Conservation (phyloP, 208 protist species). For the Blechomonas ayalai region DNA sequence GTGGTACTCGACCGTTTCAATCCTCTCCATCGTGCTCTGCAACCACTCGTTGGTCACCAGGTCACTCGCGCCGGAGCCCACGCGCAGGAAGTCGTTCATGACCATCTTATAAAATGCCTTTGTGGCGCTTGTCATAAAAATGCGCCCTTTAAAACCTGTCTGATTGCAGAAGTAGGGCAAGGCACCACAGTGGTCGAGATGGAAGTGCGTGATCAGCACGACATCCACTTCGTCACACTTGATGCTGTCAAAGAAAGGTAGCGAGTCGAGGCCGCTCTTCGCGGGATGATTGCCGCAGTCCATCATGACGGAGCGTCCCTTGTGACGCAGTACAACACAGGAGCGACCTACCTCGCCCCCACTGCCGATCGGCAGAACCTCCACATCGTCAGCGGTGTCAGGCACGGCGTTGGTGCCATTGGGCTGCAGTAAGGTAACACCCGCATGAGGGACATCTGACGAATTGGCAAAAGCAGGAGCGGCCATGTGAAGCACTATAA, state of each 20-base stretch:
- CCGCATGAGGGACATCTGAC: constrained; percentile 1
- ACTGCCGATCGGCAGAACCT: constrained; percentile 94
- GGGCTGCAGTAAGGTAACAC: not conserved
- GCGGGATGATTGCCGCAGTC: constrained; percentile 99
- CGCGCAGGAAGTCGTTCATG: constrained; percentile 95
- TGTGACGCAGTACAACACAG: constrained; percentile 95
- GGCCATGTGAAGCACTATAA: constrained; percentile 11
- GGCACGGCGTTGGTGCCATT: too few species aligned
- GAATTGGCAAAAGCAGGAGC: constrained; percentile 3
- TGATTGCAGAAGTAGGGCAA: constrained; percentile 95
- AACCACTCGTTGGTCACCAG: constrained; percentile 94
- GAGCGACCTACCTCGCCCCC: constrained; percentile 97
- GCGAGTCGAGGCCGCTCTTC: constrained; percentile 87
- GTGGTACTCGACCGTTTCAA: constrained; percentile 97
- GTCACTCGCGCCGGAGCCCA: constrained; percentile 80
- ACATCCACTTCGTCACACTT: constrained; percentile 91
- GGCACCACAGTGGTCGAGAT: constrained; percentile 96
- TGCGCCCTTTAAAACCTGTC: constrained; percentile 93
- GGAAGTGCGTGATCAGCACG: constrained; percentile 96
- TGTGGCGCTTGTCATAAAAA: constrained; percentile 98
- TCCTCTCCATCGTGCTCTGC: constrained; percentile 90
- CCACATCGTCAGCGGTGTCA: constrained; percentile 66
- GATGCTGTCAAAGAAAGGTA: constrained; percentile 98
- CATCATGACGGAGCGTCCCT: constrained; percentile 96
- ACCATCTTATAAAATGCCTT: constrained; percentile 97